Evolutionary conservation across 805 yeast species (phyloP), one percentile per base, ranked within the genome.

Genomic region (Cyberlindnera sargentensis): DNA sequence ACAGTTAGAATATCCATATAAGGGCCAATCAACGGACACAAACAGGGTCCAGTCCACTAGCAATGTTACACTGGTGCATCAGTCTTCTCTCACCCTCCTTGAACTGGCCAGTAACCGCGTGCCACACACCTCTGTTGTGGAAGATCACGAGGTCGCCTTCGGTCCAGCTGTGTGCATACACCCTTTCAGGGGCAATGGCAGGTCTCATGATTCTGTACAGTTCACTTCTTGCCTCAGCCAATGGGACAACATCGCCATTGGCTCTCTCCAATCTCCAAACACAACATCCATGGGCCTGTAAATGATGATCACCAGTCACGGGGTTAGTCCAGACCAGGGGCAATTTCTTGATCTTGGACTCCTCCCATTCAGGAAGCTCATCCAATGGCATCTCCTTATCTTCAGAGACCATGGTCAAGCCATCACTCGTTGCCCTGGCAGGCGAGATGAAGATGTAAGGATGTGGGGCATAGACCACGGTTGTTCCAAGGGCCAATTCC

Each of bases 301-400:
- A 71, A 56, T 85, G 95, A 44, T 81, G 93, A 52, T 83, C 73
- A 32, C 81, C 81, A 34, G 95, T 88, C 34, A 82, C 81, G 15
- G 95, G 95, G 61, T 88, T 88, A 5, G 95, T 87, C 96, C 96
- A 88, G 3, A 87, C 95, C 69, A 88, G 68, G 9, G 96, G 96
- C 49, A 87, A 71, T 49, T 68, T 76, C 66, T 87, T 87, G 51
- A 88, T 67, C 62, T 87, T 85, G 34, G 78, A 65, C 43, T 76
- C 82, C 58, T 86, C 95, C 95, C 95, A 88, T 39, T 72, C 75
- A 23, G 96, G 96, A 44, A 88, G 71, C 50, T 84, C 71, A 50
- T 79, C 81, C 23, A 86, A 63, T 3, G 78, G 63, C 44, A 70
- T 62, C 60, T 88, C 95, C 60, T 81, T 79, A 35, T 82, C 84